A percentile compares a stretch with the other conserved stretches of the same genome.
Evolutionary conservation across 768 basidiomycete genomes (phyloP).

Genomic region (Coprinopsis sp.): DNA sequence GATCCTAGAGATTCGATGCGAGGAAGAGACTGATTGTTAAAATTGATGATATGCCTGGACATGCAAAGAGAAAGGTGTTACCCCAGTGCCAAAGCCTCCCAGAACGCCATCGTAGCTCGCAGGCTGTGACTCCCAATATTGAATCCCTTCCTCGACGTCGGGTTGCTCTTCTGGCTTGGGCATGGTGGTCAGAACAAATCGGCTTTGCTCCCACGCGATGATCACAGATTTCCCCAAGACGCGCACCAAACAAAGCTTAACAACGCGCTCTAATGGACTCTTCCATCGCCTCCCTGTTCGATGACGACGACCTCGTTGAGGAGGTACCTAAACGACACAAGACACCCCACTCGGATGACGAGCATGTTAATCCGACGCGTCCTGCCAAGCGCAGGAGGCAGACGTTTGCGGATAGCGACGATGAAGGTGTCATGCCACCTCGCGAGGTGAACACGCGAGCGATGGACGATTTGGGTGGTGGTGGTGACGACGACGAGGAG

Average conservation of each 20-base stretch:
- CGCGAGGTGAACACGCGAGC: conserved; percentile 40
- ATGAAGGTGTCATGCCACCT: conserved; percentile 27
- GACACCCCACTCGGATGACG: conserved; percentile 16
- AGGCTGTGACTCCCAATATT: conserved; percentile 82
- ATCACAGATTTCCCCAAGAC: conserved; percentile 18
- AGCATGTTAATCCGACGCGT: conserved; percentile 20
- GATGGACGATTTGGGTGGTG: conserved; percentile 33
- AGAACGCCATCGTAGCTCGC: conserved; percentile 86
- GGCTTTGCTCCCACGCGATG: conserved; percentile 19
- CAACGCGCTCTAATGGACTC: conserved; percentile 40
- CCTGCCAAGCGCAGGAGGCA: conserved; percentile 30
- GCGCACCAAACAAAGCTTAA: conserved; percentile 34
- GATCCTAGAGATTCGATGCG: conserved; percentile 88
- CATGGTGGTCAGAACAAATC: conserved; percentile 8
- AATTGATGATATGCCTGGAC: conserved; percentile 11
- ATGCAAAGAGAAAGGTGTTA: conserved; percentile 37
- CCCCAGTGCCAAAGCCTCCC: conserved; percentile 54
- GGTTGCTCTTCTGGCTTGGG: conserved; percentile 32
- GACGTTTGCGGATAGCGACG: conserved; percentile 48
- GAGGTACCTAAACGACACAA: conserved; percentile 18
- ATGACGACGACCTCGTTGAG: conserved; percentile 47
- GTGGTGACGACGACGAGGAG: conserved; percentile 30
- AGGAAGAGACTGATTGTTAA: conserved; percentile 66
- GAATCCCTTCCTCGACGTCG: conserved; percentile 69
- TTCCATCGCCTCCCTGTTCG: conserved; percentile 57